Evolutionary conservation across 2,329 filamentous ascomycete species (phyloP), one percentile per base, ranked within the genome.

Genomic region (Penicillium polonicum): DNA sequence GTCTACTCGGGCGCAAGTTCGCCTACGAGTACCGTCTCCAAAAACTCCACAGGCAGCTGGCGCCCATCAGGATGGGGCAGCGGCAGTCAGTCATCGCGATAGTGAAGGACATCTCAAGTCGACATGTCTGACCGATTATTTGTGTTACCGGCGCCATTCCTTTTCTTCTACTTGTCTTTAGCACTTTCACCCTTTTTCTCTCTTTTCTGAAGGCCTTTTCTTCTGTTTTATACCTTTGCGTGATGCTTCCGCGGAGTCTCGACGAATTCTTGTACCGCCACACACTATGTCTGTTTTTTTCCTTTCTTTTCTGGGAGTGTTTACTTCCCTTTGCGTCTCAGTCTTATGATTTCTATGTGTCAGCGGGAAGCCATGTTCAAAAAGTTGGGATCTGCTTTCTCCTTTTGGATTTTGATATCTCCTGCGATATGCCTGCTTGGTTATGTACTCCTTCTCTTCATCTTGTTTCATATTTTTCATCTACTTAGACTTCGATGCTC

Each of bases 1-100:
- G 82, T 96, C 74, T 95, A 92, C 82, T 82, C 68, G 51, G 66
- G 70, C 39, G 61, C 72, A 27, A 70, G 67, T 48, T 74, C 72
- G 12, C 72, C 74, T 4, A 69, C 71, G 25, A 71, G 73, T 33
- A 72, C 74, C 19, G 69, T 75, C 54, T 74, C 74, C 41, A 77
- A 77, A 57, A 68, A 75, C 36, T 76, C 72, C 2, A 74, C 71
- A 4, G 74, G 74, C 13, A 68, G 65, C 58, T 72, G 71, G 71
- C 71, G 70, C 45, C 57, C 70, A 15, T 61, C 70, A 5, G 68
- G 65, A n/a, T 72, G 67, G 65, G 62, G 60, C n/a, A 53, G 61
- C 29, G 62, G 60, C 17, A 53, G 61, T 19, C 62, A 57, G 29
- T 67, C 72, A 17, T 70, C 69, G 31, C 70, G 70, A 59, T 67